Percentiles rank a stretch among this genome's conserved stretches.
Conservation (phyloP, 2,329 filamentous ascomycete genomes). For the Botrytis deweyae region DNA sequence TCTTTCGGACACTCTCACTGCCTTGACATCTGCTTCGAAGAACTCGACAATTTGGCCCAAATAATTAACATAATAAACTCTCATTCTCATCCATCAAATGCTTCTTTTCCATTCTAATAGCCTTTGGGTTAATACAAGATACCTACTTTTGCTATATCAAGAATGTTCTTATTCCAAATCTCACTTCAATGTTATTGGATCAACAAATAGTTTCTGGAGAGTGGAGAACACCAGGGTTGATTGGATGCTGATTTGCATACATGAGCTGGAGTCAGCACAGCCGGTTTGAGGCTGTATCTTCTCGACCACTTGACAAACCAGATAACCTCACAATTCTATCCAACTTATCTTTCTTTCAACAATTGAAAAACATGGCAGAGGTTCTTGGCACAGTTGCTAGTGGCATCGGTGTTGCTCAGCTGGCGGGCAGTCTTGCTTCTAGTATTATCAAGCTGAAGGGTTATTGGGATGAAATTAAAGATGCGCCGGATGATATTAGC, state of each 20-base stretch:
- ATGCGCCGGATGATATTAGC: conserved; percentile 23
- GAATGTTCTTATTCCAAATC: neutral
- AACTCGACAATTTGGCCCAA: no score
- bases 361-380: conserved; percentile 21
- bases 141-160: neutral
- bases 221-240: neutral
- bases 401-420: conserved; percentile 21
- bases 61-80: no score
- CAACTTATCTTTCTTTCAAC: neutral
- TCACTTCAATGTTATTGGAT: neutral
- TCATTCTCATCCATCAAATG: no score
- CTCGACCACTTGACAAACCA: neutral
- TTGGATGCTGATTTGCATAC: neutral
- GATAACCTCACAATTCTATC: neutral
- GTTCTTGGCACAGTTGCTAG: conserved; percentile 24
- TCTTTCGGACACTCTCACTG: no score
- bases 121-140: neutral
- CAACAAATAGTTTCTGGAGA: neutral
- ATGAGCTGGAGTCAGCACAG: neutral
- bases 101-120: neutral
- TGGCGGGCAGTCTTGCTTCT: conserved; percentile 20
- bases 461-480: conserved; percentile 25
- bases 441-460: conserved; percentile 27
- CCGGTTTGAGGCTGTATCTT: neutral
- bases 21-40: no score